Conservation (phyloP, 2,329 filamentous ascomycete genomes). For the Alternaria postmessia region DNA sequence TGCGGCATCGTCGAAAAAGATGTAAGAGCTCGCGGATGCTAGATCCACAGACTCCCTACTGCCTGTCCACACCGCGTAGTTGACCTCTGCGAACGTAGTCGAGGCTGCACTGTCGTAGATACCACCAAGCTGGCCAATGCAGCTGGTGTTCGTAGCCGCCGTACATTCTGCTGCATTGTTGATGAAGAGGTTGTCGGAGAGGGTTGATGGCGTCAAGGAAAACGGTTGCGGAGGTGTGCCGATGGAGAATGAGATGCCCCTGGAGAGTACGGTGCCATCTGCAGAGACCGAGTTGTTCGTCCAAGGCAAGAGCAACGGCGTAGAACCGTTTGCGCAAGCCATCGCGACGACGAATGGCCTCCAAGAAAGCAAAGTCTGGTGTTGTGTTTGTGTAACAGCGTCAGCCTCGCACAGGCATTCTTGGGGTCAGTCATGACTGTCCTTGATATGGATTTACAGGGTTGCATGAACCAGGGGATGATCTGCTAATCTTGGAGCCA, state of each 20-base stretch:
- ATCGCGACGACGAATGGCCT: slow-evolving; percentile 12
- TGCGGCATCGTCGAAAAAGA: slow-evolving; percentile 25
- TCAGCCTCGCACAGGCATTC: neutral
- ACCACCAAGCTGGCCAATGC: slow-evolving; percentile 26
- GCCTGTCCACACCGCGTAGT: slow-evolving; percentile 23
- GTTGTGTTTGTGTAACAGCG: slow-evolving; percentile 2
- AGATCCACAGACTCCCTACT: slow-evolving; percentile 24
- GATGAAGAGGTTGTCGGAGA: slow-evolving; percentile 24
- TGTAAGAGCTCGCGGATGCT: slow-evolving; percentile 19
- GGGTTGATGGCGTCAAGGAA: slow-evolving; percentile 26
- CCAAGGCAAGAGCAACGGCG: slow-evolving; percentile 27
- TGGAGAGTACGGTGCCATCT: slow-evolving; percentile 20
- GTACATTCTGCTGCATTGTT: slow-evolving; percentile 24
- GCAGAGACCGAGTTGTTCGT: slow-evolving; percentile 26
- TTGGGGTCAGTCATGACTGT: slow-evolving; percentile 7
- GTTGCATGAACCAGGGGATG: slow-evolving; percentile 10
- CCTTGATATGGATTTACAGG: slow-evolving; percentile 15
- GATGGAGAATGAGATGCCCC: slow-evolving; percentile 25
- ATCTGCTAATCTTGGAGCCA: slow-evolving; percentile 9
- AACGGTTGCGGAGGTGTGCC: slow-evolving; percentile 28
- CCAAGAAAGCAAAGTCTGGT: neutral
- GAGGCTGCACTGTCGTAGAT: slow-evolving; percentile 24
- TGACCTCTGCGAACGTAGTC: slow-evolving; percentile 22
- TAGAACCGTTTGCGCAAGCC: slow-evolving; percentile 28
- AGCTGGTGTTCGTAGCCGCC: slow-evolving; percentile 26